Evolutionary conservation across 805 yeast genomes (phyloP).

Genomic region (Kodamaea neixiangensis): DNA sequence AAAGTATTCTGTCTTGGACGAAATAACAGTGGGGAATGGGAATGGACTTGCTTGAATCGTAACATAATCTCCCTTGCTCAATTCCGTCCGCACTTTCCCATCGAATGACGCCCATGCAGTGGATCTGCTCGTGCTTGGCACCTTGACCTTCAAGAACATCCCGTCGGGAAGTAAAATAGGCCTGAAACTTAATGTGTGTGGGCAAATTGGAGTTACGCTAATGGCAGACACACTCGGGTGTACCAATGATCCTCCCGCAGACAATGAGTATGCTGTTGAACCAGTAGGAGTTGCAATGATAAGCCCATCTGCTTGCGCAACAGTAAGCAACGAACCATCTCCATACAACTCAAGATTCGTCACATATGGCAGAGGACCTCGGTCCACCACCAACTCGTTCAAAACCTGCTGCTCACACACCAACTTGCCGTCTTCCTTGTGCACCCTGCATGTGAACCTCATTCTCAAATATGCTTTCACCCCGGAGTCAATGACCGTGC

Average conservation of each 20-base stretch:
- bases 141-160: conserved; percentile 80
- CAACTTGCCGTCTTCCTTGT: conserved; percentile 50
- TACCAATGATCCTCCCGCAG: conserved; percentile 94
- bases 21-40: conserved; percentile 91
- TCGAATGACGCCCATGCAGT: conserved; percentile 98
- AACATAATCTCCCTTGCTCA: conserved; percentile 81
- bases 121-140: conserved; percentile 74
- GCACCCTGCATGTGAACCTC: conserved; percentile 83
- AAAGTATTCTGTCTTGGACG: conserved; percentile 73
- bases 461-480: conserved; percentile 76
- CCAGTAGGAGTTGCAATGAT: conserved; percentile 95
- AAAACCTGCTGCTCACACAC: conserved; percentile 73
- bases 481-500: conserved; percentile 63
- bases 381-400: conserved; percentile 86
- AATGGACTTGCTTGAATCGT: conserved; percentile 82
- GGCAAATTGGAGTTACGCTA: conserved; percentile 93
- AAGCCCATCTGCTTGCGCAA: conserved; percentile 92
- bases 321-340: conserved; percentile 79
- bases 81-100: conserved; percentile 84
- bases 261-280: conserved; percentile 90
- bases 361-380: conserved; percentile 93
- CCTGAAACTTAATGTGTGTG: conserved; percentile 90
- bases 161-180: conserved; percentile 93
- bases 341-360: conserved; percentile 89
- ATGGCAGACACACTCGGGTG: conserved; percentile 94